Evolutionary conservation across 352 stramenopile genomes (phyloP), one percentile per base, ranked within the genome.

Genomic region (Phytopythium cucurbitacearum): DNA sequence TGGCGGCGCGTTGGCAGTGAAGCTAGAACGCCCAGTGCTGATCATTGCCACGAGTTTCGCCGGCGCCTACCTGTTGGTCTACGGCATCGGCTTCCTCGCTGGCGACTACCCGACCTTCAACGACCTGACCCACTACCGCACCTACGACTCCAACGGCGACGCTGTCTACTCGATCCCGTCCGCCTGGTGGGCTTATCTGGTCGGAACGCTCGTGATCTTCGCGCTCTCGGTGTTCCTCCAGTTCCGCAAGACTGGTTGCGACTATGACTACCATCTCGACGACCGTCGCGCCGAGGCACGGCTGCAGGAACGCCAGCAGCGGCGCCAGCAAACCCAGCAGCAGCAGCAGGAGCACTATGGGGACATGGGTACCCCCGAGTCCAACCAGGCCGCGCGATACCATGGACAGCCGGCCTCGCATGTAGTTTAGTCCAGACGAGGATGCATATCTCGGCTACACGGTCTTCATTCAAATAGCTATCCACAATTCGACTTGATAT

Each of bases 111-210:
- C 79, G 7, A 82, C 69, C 3, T 76, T 73, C 47, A 65, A 76
- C 54, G 67, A 79, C 40, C 58, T 89, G 38, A 56, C 64, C 15
- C 51, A 57, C 42, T 75, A 79, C 56, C 57, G 62, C 9, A 54
- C 43, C 13, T 59, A 70, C 35, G 64, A 67, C 36, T 59, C 61
- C 6, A 63, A 66, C 7, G 68, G 71, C 7, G 57, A 80, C 33
- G 58, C 59, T 13, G 53, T 62, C 8, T 64, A 73, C 35, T 65
- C 60, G 9, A 73, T 89, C 61, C 75, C 76, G 3, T 57, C 62
- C 11, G 69, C 64, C 4, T 89, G 76, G 75, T 89, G 76, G 69
- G 73, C 51, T 2, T 91, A 91, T 52, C 65, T 89, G 21, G 65
- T 70, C 3, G 73, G 65, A 0, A 78, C 70, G 2, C 39, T 89